Evolutionary conservation across 768 basidiomycete species (phyloP).

Genomic region (Calocybe gangraenosa): DNA sequence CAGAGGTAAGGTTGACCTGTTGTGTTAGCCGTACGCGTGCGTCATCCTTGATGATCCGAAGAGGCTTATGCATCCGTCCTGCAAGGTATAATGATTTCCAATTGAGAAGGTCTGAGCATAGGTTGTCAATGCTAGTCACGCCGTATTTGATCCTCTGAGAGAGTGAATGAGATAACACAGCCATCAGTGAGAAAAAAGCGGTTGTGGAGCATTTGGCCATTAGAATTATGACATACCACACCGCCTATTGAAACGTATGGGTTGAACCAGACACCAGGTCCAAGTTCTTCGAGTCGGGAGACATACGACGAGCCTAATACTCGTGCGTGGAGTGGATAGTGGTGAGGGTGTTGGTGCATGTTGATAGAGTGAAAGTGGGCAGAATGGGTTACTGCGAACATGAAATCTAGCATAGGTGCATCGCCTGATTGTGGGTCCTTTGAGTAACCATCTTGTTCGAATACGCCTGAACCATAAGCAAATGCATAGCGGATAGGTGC

Average conservation of each 20-base stretch:
- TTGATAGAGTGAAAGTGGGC: slow-evolving; percentile 95
- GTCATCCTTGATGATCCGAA: slow-evolving; percentile 90
- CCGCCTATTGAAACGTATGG: slow-evolving; percentile 81
- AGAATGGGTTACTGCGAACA: slow-evolving; percentile 93
- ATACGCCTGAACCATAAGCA: slow-evolving; percentile 96
- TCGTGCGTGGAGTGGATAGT: slow-evolving; percentile 91
- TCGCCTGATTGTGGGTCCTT: slow-evolving; percentile 25
- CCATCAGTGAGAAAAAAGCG: not conserved
- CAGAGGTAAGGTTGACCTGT: slow-evolving; percentile 90
- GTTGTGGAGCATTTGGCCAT: not conserved
- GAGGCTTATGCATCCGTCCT: slow-evolving; percentile 96
- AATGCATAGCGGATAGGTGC: slow-evolving; percentile 96
- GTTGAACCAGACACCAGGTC: slow-evolving; percentile 96
- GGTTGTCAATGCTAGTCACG: slow-evolving; percentile 84
- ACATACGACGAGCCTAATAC: slow-evolving; percentile 79
- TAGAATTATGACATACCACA: slow-evolving; percentile 47
- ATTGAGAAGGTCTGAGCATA: slow-evolving; percentile 86
- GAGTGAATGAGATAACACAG: not conserved
- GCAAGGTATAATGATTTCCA: slow-evolving; percentile 94
- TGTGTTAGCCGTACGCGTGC: slow-evolving; percentile 88
- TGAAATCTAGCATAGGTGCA: slow-evolving; percentile 89
- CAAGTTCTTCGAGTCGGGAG: slow-evolving; percentile 66
- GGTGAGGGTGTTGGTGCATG: slow-evolving; percentile 84
- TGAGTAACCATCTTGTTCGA: slow-evolving; percentile 82
- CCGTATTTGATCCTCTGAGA: slow-evolving; percentile 92